Percentiles rank a stretch among this genome's conserved stretches.
Evolutionary conservation across 1,284 basidiomycete genomes (phyloP).

Genomic region (Rhodotorula sp.): DNA sequence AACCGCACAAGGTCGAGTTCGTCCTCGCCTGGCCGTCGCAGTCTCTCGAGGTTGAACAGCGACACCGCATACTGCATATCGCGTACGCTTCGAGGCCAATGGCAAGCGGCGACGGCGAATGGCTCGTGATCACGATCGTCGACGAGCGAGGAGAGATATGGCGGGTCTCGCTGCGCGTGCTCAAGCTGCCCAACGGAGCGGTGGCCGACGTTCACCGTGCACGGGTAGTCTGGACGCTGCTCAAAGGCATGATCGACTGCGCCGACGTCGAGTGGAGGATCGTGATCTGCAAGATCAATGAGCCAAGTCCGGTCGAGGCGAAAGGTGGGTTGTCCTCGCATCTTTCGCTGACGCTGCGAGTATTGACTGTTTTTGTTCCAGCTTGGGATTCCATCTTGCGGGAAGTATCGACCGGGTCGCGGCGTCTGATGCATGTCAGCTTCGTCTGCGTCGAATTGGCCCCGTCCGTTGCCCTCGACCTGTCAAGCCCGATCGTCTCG

Average conservation of each 20-base stretch:
- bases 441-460: conserved; percentile 28
- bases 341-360: no score
- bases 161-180: conserved; percentile 25
- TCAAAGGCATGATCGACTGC: conserved; percentile 58
- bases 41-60: conserved; percentile 65
- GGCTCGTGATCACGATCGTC: conserved; percentile 54
- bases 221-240: conserved; percentile 62
- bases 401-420: conserved; percentile 10
- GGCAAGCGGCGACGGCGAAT: conserved; percentile 12
- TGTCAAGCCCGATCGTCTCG: not conserved
- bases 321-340: conserved; percentile 57
- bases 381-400: not conserved
- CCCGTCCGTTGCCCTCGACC: conserved; percentile 7
- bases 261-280: conserved; percentile 75
- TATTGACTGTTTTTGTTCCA: no score
- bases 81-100: conserved; percentile 55
- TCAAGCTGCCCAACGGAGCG: conserved; percentile 53
- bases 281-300: conserved; percentile 64
- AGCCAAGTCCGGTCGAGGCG: conserved; percentile 60
- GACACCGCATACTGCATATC: conserved; percentile 68
- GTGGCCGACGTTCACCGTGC: conserved; percentile 52
- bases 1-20: conserved; percentile 43
- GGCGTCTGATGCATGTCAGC: conserved; percentile 33
- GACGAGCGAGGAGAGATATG: conserved; percentile 73
- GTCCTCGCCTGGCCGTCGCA: conserved; percentile 52